Percentiles rank a stretch among this genome's conserved stretches.
phyloP scores from a whole-genome alignment of 176 grass and related monocot genomes.

The Coix lacrymajobi region DNA sequence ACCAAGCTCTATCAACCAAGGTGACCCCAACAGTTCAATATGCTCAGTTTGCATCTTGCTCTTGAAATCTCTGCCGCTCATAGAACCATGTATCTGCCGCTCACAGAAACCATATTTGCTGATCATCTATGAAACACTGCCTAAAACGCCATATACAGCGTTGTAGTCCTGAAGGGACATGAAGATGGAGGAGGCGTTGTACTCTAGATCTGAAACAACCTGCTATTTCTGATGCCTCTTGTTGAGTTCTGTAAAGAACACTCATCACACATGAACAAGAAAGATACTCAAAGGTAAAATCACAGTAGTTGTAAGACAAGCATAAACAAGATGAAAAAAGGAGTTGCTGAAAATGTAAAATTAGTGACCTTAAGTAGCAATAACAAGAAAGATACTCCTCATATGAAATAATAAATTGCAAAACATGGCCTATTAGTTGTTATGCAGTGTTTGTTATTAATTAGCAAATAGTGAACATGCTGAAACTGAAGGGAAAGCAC shows the following conservation, averaged over 20 bases:
- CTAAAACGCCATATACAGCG: slow-evolving; percentile 53
- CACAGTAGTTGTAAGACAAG: background rate
- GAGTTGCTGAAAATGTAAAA: background rate
- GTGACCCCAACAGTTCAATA: too few species aligned
- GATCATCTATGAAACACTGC: slow-evolving; percentile 64
- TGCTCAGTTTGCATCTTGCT: too few species aligned
- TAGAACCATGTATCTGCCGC: too few species aligned
- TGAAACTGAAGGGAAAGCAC: too few species aligned
- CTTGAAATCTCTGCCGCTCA: too few species aligned
- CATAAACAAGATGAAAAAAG: background rate
- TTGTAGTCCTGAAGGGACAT: slow-evolving; percentile 58
- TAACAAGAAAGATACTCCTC: too few species aligned
- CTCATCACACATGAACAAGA: slow-evolving; percentile 47
- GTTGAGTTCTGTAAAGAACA: slow-evolving; percentile 72
- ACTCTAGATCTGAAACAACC: slow-evolving; percentile 74
- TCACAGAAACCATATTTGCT: too few species aligned
- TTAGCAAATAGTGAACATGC: too few species aligned
- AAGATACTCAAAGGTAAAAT: slow-evolving; percentile 7
- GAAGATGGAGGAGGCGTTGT: slow-evolving; percentile 59
- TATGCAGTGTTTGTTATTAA: too few species aligned
- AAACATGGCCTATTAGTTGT: too few species aligned
- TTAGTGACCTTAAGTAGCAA: background rate
- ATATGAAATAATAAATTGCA: too few species aligned
- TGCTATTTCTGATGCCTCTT: slow-evolving; percentile 70
- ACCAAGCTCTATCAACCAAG: too few species aligned